phyloP scores from a whole-genome alignment of 805 yeast genomes.

The Clavispora asparagi region DNA sequence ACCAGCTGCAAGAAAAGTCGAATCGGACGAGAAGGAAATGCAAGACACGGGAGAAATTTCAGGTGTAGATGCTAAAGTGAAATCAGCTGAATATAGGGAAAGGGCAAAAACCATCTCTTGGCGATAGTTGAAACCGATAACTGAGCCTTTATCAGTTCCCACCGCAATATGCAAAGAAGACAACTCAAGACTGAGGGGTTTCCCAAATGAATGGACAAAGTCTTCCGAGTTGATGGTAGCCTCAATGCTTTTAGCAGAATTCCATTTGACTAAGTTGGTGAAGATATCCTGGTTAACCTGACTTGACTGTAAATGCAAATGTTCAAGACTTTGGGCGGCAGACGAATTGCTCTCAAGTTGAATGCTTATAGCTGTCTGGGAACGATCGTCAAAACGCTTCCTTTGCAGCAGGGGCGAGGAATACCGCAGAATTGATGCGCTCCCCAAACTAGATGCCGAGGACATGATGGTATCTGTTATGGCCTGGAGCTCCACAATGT shows the following conservation, averaged over 20 bases:
- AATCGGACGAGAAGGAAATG: slow-evolving; percentile 62
- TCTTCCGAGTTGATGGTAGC: slow-evolving; percentile 16
- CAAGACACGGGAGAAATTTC: slow-evolving; percentile 35
- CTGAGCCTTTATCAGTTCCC: slow-evolving; percentile 66
- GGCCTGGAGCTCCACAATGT: background rate
- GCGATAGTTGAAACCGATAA: slow-evolving; percentile 63
- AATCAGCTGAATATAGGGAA: background rate
- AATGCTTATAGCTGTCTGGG: slow-evolving; percentile 26
- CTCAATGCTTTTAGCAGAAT: slow-evolving; percentile 17
- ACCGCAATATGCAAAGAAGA: slow-evolving; percentile 43
- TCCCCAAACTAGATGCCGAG: background rate
- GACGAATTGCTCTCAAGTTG: background rate
- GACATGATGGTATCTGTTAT: background rate
- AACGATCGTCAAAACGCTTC: slow-evolving; percentile 33
- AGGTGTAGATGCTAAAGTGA: background rate
- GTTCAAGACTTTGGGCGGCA: background rate
- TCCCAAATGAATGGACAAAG: slow-evolving; percentile 22
- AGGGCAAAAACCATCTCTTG: slow-evolving; percentile 51
- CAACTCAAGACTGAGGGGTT: slow-evolving; percentile 17
- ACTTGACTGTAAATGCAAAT: background rate
- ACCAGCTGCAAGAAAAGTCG: slow-evolving; percentile 66
- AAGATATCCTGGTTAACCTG: background rate
- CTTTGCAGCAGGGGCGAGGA: background rate
- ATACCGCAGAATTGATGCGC: slow-evolving; percentile 9
- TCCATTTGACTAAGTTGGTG: slow-evolving; percentile 21